Evolutionary conservation across 2,329 filamentous ascomycete genomes (phyloP).

Genomic region (Diaporthe sp.): DNA sequence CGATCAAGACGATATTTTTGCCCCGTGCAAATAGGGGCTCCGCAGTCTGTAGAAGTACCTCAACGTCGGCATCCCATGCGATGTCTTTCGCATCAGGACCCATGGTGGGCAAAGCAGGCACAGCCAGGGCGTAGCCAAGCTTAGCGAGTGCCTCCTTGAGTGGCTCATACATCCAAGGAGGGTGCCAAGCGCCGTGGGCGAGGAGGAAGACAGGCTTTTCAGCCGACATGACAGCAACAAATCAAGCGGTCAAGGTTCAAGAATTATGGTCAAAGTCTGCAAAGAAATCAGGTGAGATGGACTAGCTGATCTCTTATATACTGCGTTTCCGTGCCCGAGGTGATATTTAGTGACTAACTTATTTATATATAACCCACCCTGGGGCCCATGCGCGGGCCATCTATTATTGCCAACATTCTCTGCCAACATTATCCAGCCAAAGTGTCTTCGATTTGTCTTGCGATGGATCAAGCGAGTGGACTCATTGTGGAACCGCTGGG

Average conservation of each 20-base stretch:
- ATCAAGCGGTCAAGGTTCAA: not conserved
- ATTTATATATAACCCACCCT: no score
- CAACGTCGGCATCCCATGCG: constrained; percentile 6
- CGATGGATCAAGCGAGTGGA: no score
- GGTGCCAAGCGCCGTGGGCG: constrained; percentile 13
- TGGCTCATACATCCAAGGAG: not conserved
- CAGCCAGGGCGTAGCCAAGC: not conserved
- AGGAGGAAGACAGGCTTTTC: not conserved
- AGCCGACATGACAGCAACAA: not conserved
- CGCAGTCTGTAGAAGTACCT: not conserved
- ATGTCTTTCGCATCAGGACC: not conserved
- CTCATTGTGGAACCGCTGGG: no score
- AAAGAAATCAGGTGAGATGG: not conserved
- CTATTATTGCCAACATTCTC: no score
- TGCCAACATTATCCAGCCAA: no score
- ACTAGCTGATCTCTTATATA: not conserved
- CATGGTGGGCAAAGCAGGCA: not conserved
- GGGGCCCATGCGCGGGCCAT: no score
- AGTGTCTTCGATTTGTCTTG: no score
- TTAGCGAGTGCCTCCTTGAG: not conserved
- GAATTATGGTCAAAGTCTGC: not conserved
- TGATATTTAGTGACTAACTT: not conserved
- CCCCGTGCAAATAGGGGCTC: not conserved
- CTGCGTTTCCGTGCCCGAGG: not conserved
- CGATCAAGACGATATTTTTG: not conserved